Percentiles rank a stretch among this genome's conserved stretches.
Conservation (phyloP, 345 rosid species). For the Citrus unshiu region DNA sequence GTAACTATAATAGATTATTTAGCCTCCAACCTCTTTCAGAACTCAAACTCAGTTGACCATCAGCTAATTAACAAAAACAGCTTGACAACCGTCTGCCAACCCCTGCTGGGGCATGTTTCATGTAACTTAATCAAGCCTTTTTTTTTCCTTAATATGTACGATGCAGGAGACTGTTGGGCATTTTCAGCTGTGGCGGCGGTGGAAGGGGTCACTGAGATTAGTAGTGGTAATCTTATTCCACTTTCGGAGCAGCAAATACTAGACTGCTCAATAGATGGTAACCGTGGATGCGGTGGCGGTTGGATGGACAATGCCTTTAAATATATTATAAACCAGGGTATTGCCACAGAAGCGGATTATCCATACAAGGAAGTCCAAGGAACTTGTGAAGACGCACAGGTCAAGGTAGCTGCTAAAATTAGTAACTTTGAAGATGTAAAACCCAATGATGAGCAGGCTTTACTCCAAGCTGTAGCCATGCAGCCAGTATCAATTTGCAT, state of each 20-base stretch:
- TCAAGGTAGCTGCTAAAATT: background rate
- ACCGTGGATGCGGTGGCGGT: constrained; percentile 38
- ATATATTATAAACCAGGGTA: constrained; percentile 8
- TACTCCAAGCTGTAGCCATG: constrained; percentile 15
- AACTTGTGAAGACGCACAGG: background rate
- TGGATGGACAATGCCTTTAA: constrained; percentile 29
- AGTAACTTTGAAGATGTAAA: constrained; percentile 30
- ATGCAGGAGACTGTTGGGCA: constrained; percentile 48
- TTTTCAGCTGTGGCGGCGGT: constrained; percentile 43
- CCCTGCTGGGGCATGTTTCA: background rate
- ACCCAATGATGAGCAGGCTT: constrained; percentile 30
- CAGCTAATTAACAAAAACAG: no score
- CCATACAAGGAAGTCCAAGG: background rate
- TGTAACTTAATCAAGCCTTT: no score
- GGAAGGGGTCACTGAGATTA: constrained; percentile 37
- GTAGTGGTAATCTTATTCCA: constrained; percentile 19
- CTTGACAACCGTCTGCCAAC: no score
- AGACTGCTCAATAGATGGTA: constrained; percentile 34
- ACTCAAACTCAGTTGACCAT: no score
- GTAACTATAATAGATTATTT: no score
- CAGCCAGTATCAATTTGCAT: constrained; percentile 55
- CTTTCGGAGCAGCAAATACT: constrained; percentile 62
- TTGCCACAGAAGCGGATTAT: background rate
- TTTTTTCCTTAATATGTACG: background rate
- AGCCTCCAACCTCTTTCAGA: no score